Evolutionary conservation across 768 basidiomycete genomes (phyloP).

Genomic region (Sutorius australiensis): DNA sequence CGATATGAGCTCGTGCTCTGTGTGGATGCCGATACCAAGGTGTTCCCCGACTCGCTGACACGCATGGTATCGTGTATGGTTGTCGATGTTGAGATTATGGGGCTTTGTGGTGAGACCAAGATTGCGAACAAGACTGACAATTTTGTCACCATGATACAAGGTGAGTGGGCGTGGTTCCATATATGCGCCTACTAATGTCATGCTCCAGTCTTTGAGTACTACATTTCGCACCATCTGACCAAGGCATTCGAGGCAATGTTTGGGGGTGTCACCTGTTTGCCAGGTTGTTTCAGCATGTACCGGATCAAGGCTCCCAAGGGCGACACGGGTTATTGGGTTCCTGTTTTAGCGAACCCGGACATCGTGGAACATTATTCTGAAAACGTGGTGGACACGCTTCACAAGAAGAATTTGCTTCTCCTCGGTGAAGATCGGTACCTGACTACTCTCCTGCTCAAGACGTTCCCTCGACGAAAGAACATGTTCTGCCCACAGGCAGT

Average conservation of each 20-base stretch:
- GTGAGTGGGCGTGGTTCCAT: conserved; percentile 43
- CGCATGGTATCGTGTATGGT: conserved; percentile 97
- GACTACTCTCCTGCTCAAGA: conserved; percentile 95
- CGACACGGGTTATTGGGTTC: conserved; percentile 94
- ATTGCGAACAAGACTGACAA: conserved; percentile 99
- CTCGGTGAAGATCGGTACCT: conserved; percentile 99
- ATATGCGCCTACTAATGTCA: conserved; percentile 5
- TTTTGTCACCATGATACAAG: conserved; percentile 99
- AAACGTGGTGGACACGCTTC: conserved; percentile 97
- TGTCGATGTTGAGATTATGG: conserved; percentile 97
- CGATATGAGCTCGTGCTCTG: conserved; percentile 93
- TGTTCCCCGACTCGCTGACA: conserved; percentile 97
- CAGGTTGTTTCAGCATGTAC: conserved; percentile 99
- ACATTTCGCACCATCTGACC: conserved; percentile 98
- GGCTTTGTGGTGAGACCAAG: conserved; percentile 98
- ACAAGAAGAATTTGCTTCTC: conserved; percentile 97
- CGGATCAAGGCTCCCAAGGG: conserved; percentile 99
- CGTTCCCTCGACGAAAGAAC: conserved; percentile 99
- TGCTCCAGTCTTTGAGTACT: conserved; percentile 91
- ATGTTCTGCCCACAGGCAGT: conserved; percentile 98
- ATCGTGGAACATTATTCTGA: conserved; percentile 99
- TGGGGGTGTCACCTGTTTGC: conserved; percentile 98
- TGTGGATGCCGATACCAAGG: conserved; percentile 97
- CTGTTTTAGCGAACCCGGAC: conserved; percentile 96
- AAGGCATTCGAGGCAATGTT: conserved; percentile 99